Base-by-base conservation (phyloP, 1,139 yeast genomes). In the Geotrichum klebahnii region DNA sequence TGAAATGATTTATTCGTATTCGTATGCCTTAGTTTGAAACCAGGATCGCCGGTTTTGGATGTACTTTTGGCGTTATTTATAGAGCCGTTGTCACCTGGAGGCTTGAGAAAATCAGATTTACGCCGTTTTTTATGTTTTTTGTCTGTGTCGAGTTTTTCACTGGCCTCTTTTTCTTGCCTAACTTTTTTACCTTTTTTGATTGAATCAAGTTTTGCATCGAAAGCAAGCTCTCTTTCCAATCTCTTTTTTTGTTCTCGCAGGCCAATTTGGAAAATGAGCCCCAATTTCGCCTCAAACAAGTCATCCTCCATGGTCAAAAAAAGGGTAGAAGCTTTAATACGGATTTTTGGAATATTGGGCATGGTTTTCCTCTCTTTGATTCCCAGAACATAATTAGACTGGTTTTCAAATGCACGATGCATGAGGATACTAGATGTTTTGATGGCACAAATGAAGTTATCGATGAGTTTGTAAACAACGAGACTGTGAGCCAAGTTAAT, bases 281-380 rank as follows among this genome's bases (percentile, higher is more conserved):
- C 79, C 52, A 90, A 67, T 58, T 88, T 84, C 1, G 84, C 68
- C 66, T 90, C 98, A 64, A 92, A 88, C 4, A 94, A 88, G 67
- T 90, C 96, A 67, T 89, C 96, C 53, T 81, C 88, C 67, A 83
- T 70, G 9, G 69, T 62, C 44, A 83, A 69, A 1, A 75, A 61
- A 5, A 86, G 59, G 26, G 70, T 69, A 4, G 73, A 69, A 0
- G 89, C 68, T 47, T 65, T 71, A 10, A 88, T 46, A 9, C 74
- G 70, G 2, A 84, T 70, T 19, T 68, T 67, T 0, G 94, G 94
- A 9, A 85, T 54, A 3, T 63, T 59, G 4, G 70, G 68, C 32
- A 61, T 52, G 2, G 46, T 45, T 31, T 52, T 54, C 44, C 60
- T 57, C 46, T 59, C 61, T 44, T 62, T 73, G 5, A 79, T 76